Evolutionary conservation across 1,139 yeast species (phyloP).

Genomic region (Taphrina deformans): DNA sequence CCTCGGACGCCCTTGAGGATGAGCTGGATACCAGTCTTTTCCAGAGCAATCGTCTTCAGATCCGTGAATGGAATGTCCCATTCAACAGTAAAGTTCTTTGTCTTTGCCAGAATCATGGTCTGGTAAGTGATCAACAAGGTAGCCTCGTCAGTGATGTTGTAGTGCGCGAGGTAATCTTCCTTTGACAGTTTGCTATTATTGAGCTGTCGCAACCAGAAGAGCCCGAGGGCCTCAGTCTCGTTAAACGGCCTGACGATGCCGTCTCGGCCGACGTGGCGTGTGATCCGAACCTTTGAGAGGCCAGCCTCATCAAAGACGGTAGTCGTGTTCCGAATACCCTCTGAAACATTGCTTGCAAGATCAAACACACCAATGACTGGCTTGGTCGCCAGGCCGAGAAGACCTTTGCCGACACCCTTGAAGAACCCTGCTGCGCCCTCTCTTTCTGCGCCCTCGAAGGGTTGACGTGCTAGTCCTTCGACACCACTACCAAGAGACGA

Average conservation of each 20-base stretch:
- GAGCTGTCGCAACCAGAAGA: slow-evolving; percentile 80
- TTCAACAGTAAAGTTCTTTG: slow-evolving; percentile 59
- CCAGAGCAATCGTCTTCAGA: slow-evolving; percentile 69
- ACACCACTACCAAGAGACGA: slow-evolving; percentile 87
- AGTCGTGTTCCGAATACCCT: slow-evolving; percentile 90
- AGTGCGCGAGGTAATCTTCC: slow-evolving; percentile 82
- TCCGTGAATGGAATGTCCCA: slow-evolving; percentile 69
- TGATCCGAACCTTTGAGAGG: slow-evolving; percentile 75
- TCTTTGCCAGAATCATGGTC: slow-evolving; percentile 66
- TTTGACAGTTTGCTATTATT: slow-evolving; percentile 74
- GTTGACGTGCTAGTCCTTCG: slow-evolving; percentile 86
- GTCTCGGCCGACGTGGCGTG: slow-evolving; percentile 70
- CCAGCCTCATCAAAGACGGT: slow-evolving; percentile 83
- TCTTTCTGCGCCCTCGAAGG: slow-evolving; percentile 78
- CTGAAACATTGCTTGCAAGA: slow-evolving; percentile 87
- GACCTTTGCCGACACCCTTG: slow-evolving; percentile 91
- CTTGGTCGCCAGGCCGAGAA: slow-evolving; percentile 92
- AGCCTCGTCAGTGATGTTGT: slow-evolving; percentile 69
- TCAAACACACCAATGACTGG: slow-evolving; percentile 95
- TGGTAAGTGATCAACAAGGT: slow-evolving; percentile 75
- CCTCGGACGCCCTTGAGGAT: slow-evolving; percentile 64
- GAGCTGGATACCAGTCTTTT: slow-evolving; percentile 74
- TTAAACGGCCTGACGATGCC: slow-evolving; percentile 71
- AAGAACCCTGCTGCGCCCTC: slow-evolving; percentile 91
- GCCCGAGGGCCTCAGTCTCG: slow-evolving; percentile 90